Conservation (phyloP, 306 rosid genomes). For the Dalbergia cochinchinensis region DNA sequence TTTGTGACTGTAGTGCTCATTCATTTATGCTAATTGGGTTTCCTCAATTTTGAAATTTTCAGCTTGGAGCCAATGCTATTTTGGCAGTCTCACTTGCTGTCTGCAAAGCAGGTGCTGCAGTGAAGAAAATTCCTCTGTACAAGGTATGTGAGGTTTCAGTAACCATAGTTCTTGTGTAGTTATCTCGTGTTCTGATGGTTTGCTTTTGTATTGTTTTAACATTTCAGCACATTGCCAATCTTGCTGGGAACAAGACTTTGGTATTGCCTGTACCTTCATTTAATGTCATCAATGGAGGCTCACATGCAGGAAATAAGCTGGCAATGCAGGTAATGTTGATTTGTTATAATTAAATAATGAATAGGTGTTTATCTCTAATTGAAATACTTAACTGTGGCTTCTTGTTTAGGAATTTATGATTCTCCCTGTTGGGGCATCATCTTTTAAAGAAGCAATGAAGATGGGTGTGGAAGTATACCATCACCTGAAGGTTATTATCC, state of each 20-base stretch:
- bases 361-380: background rate
- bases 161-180: constrained; percentile 2
- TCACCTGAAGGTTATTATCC: constrained; percentile 71
- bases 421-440: constrained; percentile 93
- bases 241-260: constrained; percentile 91
- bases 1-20: background rate
- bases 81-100: constrained; percentile 96
- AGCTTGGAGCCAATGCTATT: constrained; percentile 99
- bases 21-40: background rate
- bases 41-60: constrained; percentile 40
- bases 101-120: constrained; percentile 91
- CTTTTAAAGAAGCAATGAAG: constrained; percentile 99
- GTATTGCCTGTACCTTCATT: constrained; percentile 95
- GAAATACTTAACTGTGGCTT: constrained; percentile 6
- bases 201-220: constrained; percentile 34
- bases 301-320: constrained; percentile 98
- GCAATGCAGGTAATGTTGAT: constrained; percentile 86
- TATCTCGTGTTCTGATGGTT: constrained; percentile 37
- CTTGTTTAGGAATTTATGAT: constrained; percentile 92
- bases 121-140: constrained; percentile 87
- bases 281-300: constrained; percentile 98
- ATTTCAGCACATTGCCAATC: constrained; percentile 91
- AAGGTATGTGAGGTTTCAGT: constrained; percentile 56
- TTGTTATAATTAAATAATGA: background rate
- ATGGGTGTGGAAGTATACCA: constrained; percentile 99